A percentile compares a stretch with the other conserved stretches of the same genome.
phyloP scores from a whole-genome alignment of 257 asterid species.

The Plantago elongata region DNA sequence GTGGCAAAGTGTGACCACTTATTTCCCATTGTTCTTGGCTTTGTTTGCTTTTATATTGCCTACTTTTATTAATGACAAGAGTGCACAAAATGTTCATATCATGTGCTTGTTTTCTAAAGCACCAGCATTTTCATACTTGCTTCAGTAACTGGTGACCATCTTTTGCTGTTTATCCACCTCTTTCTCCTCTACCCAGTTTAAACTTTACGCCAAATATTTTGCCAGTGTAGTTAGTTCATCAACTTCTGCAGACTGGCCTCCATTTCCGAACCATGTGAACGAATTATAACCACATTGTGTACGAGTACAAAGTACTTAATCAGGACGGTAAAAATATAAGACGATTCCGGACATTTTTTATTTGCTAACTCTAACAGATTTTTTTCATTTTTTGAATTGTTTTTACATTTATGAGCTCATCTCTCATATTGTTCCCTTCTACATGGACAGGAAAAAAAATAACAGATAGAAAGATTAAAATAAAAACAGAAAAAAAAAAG shows the following conservation, averaged over 20 bases:
- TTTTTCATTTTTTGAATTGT: neutral
- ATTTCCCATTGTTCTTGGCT: conserved; percentile 14
- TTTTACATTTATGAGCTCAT: conserved; percentile 40
- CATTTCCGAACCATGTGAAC: neutral
- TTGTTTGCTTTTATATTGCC: conserved; percentile 1
- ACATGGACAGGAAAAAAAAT: conserved; percentile 52
- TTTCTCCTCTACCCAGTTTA: neutral
- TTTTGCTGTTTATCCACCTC: neutral
- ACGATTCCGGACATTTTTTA: too few relatives aligned
- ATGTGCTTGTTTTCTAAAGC: conserved; percentile 5
- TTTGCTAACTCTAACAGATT: too few relatives aligned
- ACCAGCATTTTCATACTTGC: conserved; percentile 7
- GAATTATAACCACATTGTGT: neutral
- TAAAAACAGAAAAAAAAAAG: conserved; percentile 25
- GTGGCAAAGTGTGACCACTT: conserved; percentile 23
- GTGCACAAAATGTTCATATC: neutral
- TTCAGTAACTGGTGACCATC: neutral
- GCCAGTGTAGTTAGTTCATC: too few relatives aligned
- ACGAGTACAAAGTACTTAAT: too few relatives aligned
- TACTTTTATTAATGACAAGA: conserved; percentile 3
- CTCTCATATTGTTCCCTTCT: conserved; percentile 59
- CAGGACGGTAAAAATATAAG: too few relatives aligned
- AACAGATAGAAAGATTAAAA: conserved; percentile 37
- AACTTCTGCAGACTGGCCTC: too few relatives aligned
- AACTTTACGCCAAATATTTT: neutral